A percentile compares a stretch with the other conserved stretches of the same genome.
Conservation (phyloP, 495 filamentous ascomycete genomes). For the Baudoinia panamericana region DNA sequence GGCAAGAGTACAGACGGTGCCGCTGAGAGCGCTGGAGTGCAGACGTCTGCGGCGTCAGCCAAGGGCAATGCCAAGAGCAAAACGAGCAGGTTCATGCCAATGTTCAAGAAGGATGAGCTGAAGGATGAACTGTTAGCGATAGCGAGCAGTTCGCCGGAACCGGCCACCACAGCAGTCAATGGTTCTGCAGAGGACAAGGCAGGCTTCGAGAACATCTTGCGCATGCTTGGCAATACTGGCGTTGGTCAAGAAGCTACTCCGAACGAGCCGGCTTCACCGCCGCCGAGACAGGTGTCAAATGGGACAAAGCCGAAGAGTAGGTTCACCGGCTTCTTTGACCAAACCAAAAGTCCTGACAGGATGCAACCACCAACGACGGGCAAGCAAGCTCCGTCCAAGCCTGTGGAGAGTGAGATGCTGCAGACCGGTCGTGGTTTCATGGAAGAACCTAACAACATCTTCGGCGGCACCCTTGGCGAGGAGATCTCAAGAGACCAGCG, state of each 20-base stretch:
- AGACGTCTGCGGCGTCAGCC: slow-evolving; percentile 1
- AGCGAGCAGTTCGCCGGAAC: slow-evolving; percentile 33
- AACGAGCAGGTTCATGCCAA: slow-evolving; percentile 69
- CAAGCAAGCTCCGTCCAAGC: not conserved
- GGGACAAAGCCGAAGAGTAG: slow-evolving; percentile 12
- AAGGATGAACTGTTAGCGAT: slow-evolving; percentile 42
- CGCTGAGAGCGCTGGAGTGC: not conserved
- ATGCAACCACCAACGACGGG: slow-evolving; percentile 5
- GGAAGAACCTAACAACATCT: slow-evolving; percentile 3
- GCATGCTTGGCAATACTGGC: slow-evolving; percentile 55
- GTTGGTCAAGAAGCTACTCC: slow-evolving; percentile 16
- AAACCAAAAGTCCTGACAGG: slow-evolving; percentile 17
- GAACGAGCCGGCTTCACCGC: slow-evolving; percentile 11
- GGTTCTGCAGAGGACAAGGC: slow-evolving; percentile 62
- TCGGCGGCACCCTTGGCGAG: not conserved
- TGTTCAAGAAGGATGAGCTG: slow-evolving; percentile 46
- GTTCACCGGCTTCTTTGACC: slow-evolving; percentile 18
- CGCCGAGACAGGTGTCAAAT: slow-evolving; percentile 1
- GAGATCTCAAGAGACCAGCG: not conserved
- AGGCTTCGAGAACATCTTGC: slow-evolving; percentile 77
- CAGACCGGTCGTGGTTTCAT: not conserved
- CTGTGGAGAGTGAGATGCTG: not conserved
- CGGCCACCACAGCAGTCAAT: slow-evolving; percentile 30
- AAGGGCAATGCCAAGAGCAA: slow-evolving; percentile 34
- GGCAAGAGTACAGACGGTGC: slow-evolving; percentile 27